phyloP scores from a whole-genome alignment of 768 basidiomycete genomes.

The Serendipita vermifera region DNA sequence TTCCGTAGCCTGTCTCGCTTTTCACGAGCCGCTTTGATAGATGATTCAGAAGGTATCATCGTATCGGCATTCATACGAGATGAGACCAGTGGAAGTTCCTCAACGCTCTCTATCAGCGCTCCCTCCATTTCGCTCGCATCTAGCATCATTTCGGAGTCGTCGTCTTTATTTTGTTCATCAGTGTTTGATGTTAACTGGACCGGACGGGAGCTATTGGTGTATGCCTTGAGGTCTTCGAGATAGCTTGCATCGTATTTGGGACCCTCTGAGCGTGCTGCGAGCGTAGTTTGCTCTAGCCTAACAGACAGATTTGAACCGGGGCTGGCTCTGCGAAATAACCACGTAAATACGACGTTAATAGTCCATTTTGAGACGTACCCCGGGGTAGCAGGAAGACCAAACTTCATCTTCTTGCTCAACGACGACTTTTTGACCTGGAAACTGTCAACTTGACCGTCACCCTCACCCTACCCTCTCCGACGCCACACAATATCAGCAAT shows the following conservation, averaged over 20 bases:
- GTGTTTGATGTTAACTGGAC: conserved; percentile 31
- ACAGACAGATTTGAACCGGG: conserved; percentile 24
- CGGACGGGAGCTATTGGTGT: conserved; percentile 32
- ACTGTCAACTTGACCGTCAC: conserved; percentile 41
- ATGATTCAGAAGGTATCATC: conserved; percentile 55
- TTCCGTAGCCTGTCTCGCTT: conserved; percentile 56
- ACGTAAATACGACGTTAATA: conserved; percentile 1
- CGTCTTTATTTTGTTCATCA: conserved; percentile 26
- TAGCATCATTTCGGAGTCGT: conserved; percentile 38
- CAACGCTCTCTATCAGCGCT: conserved; percentile 23
- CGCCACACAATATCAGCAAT: conserved; percentile 22
- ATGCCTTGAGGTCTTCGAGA: conserved; percentile 66
- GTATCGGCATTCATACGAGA: conserved; percentile 30
- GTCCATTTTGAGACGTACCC: conserved; percentile 14
- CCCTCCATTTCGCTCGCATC: conserved; percentile 27
- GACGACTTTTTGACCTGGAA: conserved; percentile 75
- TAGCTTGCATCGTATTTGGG: conserved; percentile 62
- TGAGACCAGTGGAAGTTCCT: conserved; percentile 19
- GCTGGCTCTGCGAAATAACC: conserved; percentile 8
- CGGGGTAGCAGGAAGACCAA: conserved; percentile 32
- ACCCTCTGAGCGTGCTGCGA: conserved; percentile 30
- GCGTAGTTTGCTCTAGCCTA: conserved; percentile 42
- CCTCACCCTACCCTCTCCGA: conserved; percentile 28
- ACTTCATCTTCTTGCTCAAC: conserved; percentile 43
- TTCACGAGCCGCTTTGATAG: conserved; percentile 60